Conservation (phyloP, 169 alveolate species). For the Plasmodium reichenowi region DNA sequence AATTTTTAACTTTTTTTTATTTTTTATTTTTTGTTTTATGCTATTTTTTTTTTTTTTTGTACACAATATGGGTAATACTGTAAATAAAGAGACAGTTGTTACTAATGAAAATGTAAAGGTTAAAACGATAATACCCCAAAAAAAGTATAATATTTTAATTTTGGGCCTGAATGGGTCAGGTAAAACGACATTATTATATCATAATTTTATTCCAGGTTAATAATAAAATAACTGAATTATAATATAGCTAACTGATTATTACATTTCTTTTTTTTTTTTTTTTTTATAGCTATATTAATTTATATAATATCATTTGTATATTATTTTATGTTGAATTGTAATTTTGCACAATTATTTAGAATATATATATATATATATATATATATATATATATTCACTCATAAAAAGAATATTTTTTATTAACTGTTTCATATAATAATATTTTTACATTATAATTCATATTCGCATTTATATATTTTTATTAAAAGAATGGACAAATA, state of each 20-base stretch:
- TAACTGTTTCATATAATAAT: too few species aligned
- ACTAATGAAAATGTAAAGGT: not conserved
- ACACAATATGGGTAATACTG: slow-evolving; percentile 58
- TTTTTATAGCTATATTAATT: not conserved
- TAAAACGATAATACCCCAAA: not conserved
- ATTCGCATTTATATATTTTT: not conserved
- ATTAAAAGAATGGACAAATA: slow-evolving; percentile 68
- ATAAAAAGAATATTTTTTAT: too few species aligned
- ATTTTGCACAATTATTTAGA: too few species aligned
- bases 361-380: not conserved
- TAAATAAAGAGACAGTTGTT: slow-evolving; percentile 14
- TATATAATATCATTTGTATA: too few species aligned
- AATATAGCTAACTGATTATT: not conserved
- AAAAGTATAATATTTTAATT: slow-evolving; percentile 70
- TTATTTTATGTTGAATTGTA: too few species aligned
- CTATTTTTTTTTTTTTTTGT: slow-evolving; percentile 1
- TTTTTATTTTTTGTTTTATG: slow-evolving; percentile 1
- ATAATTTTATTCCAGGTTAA: slow-evolving; percentile 74
- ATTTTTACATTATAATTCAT: too few species aligned
- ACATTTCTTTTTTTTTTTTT: not conserved
- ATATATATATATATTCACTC: not conserved
- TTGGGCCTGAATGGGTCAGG: slow-evolving; percentile 76
- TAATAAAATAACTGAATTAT: not conserved
- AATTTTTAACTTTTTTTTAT: slow-evolving; percentile 14
- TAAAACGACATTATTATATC: slow-evolving; percentile 74